Conservation (phyloP, 2,329 filamentous ascomycete species). For the Aureobasidium lini region DNA sequence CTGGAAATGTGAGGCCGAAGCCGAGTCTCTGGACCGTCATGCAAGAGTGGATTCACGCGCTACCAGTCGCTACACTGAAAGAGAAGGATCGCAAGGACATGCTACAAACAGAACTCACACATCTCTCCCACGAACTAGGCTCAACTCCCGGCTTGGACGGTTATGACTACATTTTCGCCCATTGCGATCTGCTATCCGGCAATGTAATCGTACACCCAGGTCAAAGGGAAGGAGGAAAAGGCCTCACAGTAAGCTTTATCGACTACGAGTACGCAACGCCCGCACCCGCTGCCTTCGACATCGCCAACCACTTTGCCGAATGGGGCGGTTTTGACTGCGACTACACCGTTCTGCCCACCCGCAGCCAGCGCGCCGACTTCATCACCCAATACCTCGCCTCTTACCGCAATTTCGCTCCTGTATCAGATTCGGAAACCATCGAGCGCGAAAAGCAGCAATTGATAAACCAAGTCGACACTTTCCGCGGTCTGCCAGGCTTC, state of each 20-base stretch:
- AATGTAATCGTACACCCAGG: slow-evolving; percentile 69
- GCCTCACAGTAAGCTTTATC: slow-evolving; percentile 65
- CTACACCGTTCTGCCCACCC: slow-evolving; percentile 72
- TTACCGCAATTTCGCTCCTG: slow-evolving; percentile 45
- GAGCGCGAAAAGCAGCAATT: slow-evolving; percentile 61
- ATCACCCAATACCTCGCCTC: slow-evolving; percentile 72
- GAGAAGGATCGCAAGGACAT: slow-evolving; percentile 59
- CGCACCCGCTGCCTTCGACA: slow-evolving; percentile 88
- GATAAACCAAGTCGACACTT: slow-evolving; percentile 74
- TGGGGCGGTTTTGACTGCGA: slow-evolving; percentile 98
- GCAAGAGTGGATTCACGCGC: slow-evolving; percentile 87
- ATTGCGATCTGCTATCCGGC: slow-evolving; percentile 91
- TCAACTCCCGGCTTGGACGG: slow-evolving; percentile 68
- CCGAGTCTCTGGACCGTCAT: slow-evolving; percentile 92
- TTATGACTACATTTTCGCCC: slow-evolving; percentile 79
- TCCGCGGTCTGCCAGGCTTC: slow-evolving; percentile 83
- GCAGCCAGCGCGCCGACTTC: slow-evolving; percentile 69
- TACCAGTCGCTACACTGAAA: slow-evolving; percentile 65
- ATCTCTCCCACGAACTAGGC: slow-evolving; percentile 63
- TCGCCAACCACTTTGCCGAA: slow-evolving; percentile 96
- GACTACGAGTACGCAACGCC: slow-evolving; percentile 98
- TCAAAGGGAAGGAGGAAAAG: background rate
- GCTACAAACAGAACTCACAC: slow-evolving; percentile 68
- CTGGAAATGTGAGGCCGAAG: slow-evolving; percentile 54
- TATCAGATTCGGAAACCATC: slow-evolving; percentile 22